Percentiles rank a stretch among this genome's conserved stretches.
Evolutionary conservation across 805 yeast species (phyloP).

Genomic region (Saturnispora serradocipensis): DNA sequence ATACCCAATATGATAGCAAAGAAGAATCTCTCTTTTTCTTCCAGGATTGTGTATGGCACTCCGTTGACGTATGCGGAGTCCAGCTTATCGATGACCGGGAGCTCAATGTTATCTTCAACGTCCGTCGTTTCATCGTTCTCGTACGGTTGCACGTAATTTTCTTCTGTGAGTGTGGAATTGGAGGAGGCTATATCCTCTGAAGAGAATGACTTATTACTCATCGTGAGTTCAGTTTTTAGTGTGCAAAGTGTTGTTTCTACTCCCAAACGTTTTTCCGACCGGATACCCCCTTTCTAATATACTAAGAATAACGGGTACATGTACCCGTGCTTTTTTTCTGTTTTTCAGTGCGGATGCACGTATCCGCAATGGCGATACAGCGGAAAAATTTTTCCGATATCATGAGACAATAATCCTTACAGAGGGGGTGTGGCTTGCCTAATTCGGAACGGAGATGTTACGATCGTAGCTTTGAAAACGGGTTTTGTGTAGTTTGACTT

Average conservation of each 20-base stretch:
- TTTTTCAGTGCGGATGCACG: neutral
- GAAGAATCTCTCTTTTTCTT: conserved; percentile 31
- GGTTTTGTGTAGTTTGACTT: neutral
- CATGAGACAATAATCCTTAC: neutral
- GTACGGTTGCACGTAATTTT: neutral
- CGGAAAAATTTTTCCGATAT: neutral
- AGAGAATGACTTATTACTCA: neutral
- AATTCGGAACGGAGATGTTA: neutral
- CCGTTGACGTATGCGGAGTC: conserved; percentile 3
- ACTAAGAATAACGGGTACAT: neutral
- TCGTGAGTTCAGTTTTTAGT: neutral
- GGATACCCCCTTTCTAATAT: neutral
- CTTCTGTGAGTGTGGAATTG: neutral
- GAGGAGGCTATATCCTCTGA: neutral
- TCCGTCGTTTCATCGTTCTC: neutral
- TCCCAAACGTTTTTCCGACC: neutral
- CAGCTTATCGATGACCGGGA: neutral
- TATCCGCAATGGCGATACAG: neutral
- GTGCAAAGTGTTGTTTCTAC: neutral
- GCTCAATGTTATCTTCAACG: neutral
- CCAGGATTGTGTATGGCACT: conserved; percentile 37
- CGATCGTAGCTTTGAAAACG: neutral
- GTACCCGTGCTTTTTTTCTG: neutral
- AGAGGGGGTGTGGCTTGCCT: neutral
- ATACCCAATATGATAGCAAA: conserved; percentile 34